A percentile compares a stretch with the other conserved stretches of the same genome.
phyloP scores from a whole-genome alignment of 768 basidiomycete genomes.

The Hebeloma cylindrosporum region DNA sequence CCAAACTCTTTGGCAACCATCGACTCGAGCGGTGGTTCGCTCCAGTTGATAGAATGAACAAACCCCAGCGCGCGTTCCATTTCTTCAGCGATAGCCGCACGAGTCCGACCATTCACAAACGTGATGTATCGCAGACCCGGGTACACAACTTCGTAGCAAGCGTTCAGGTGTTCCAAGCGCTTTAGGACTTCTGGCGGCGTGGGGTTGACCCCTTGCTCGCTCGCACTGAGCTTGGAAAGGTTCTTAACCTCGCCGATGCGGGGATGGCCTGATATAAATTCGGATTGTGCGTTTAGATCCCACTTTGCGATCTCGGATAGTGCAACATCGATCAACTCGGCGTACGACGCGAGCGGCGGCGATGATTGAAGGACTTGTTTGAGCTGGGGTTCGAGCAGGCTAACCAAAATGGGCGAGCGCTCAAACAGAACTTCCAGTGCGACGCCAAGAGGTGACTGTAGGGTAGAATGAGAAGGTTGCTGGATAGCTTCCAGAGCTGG shows the following conservation, averaged over 20 bases:
- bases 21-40: constrained; percentile 35
- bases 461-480: constrained; percentile 27
- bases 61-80: constrained; percentile 69
- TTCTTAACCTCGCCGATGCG: constrained; percentile 83
- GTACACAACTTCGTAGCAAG: constrained; percentile 70
- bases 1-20: constrained; percentile 33
- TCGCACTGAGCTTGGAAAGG: constrained; percentile 72
- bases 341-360: constrained; percentile 40
- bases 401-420: constrained; percentile 56
- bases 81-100: constrained; percentile 71
- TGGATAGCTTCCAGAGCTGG: constrained; percentile 37
- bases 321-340: constrained; percentile 54
- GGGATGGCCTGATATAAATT: constrained; percentile 83
- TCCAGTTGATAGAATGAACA: constrained; percentile 49
- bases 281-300: constrained; percentile 48
- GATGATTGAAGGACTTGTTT: constrained; percentile 28
- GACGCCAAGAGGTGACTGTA: constrained; percentile 37
- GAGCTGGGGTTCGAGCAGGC: constrained; percentile 55
- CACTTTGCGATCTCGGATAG: constrained; percentile 52
- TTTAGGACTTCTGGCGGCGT: constrained; percentile 75
- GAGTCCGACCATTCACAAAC: constrained; percentile 83
- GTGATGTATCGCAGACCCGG: constrained; percentile 85
- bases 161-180: constrained; percentile 74
- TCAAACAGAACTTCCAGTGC: constrained; percentile 53
- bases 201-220: constrained; percentile 63